Conservation (phyloP, 202 grass and related monocot species). For the Elaeis oleifera region DNA sequence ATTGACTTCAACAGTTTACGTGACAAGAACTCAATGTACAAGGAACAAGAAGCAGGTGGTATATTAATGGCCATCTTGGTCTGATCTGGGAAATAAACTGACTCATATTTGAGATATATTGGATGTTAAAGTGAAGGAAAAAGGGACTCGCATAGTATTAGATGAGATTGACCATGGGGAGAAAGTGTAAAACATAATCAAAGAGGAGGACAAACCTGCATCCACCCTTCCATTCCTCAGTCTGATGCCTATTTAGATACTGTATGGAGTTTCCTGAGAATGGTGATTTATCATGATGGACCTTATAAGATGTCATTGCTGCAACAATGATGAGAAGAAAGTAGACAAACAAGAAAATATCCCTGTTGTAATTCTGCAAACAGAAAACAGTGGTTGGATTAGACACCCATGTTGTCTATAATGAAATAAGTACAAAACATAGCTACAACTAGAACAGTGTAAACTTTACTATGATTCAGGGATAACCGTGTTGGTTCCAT, state of each 20-base stretch:
- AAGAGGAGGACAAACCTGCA: conserved; percentile 16
- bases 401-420: not conserved
- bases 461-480: no score
- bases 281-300: conserved; percentile 11
- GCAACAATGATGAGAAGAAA: conserved; percentile 26
- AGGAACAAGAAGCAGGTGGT: no score
- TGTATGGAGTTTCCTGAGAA: conserved; percentile 6
- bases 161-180: no score
- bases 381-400: not conserved
- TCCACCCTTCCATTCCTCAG: conserved; percentile 32
- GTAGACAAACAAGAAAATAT: conserved; percentile 24
- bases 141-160: no score
- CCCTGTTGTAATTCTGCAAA: conserved; percentile 22
- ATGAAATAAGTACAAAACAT: not conserved
- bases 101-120: no score
- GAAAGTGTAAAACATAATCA: not conserved
- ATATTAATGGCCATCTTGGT: no score
- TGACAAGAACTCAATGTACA: no score
- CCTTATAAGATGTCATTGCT: conserved; percentile 23
- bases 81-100: no score
- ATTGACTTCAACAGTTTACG: no score
- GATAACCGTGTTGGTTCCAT: no score
- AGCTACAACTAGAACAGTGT: no score
- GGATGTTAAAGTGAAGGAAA: no score
- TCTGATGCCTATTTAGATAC: conserved; percentile 27